Evolutionary conservation across 257 asterid genomes (phyloP), one percentile per base, ranked within the genome.

Genomic region (Solanum raphanifolium): DNA sequence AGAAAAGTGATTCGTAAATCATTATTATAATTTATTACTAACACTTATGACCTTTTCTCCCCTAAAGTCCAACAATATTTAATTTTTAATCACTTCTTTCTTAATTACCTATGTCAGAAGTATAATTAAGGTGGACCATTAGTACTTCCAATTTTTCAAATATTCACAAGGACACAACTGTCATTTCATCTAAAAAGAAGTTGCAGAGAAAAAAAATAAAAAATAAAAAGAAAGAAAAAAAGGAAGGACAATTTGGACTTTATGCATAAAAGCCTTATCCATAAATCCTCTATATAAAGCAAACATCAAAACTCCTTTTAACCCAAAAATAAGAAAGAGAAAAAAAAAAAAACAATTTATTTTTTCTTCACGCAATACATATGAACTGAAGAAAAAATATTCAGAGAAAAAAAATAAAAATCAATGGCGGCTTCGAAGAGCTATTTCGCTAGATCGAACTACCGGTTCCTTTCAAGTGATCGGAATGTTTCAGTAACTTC

Each of bases 381-480:
- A 48, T 82, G 68, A 25, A 25, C 36, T 69, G 84, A 72, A 36
- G 69, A 76, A 69, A 39, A 36, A 60, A 46, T 20, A 25, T 46
- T 12, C 34, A n/a, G 2, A n/a, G 32, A 38, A 6, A 3, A 21
- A 10, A 12, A 25, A 31, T 4, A 35, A 10, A 2, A 38, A 71
- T 39, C 81, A 71, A 96, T 96, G 99, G 98, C 98, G 88, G 93
- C 98, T 15, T 90, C 99, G 6, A 94, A 91, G 86, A 86, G 93
- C 91, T 93, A 93, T 93, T 91, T 90, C 86, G 81, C 95, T 7
- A 89, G 94, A 88, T 48, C 97, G 5, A 95, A 91, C 91, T 91
- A 90, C 91, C 86, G 94, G 52, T 94, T 95, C 90, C 93, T 95
- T 13, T 94, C 93, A 1, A 87, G 31, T 66, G 93, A 92, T 81